Evolutionary conservation across 768 basidiomycete species (phyloP), one percentile per base, ranked within the genome.

Genomic region (Boletus bicolor): DNA sequence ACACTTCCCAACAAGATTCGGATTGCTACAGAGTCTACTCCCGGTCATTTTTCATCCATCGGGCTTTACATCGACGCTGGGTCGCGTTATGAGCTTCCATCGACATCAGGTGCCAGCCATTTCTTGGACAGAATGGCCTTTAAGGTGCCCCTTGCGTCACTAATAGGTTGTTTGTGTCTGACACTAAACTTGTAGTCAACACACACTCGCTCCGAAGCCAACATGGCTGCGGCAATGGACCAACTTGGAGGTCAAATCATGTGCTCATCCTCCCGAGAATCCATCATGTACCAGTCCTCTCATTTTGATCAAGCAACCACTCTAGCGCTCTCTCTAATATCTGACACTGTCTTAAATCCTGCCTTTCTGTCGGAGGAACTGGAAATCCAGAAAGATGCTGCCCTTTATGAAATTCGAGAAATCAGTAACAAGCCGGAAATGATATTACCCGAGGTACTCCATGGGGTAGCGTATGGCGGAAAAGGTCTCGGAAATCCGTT

Each of bases 231-330:
- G 4, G 87, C 88, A 38, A 87, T 96, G 65, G 86, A 93, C 68
- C 79, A 80, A 4, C 79, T 96, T 35, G 95, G 96, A 39, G 93
- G 93, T 15, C 93, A 96, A 74, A 93, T 98, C 55, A 79, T 89
- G 72, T 93, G 90, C 67, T 87, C 93, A 17, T 91, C 93, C 17
- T 88, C 93, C 2, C 81, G 97, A 44, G 97, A 99, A 71, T 83
- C 92, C 21, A 93, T 98, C 67, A 92, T 97, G 89, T 99, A 98
- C 69, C 97, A 98, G 73, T 96, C 96, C 11, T 92, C 93, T 38
- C 89, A 96, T 70, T 95, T 94, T 67, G 85, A 93, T 61, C 77
- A 84, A 57, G 85, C 84, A 39, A 91, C 94, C 2, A 84, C 90
- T 1, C 78, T 85, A 7, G 93, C 93, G 11, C 69, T 99, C 48